Evolutionary conservation across 495 filamentous ascomycete species (phyloP), one percentile per base, ranked within the genome.

Genomic region (Tuber aestivum): DNA sequence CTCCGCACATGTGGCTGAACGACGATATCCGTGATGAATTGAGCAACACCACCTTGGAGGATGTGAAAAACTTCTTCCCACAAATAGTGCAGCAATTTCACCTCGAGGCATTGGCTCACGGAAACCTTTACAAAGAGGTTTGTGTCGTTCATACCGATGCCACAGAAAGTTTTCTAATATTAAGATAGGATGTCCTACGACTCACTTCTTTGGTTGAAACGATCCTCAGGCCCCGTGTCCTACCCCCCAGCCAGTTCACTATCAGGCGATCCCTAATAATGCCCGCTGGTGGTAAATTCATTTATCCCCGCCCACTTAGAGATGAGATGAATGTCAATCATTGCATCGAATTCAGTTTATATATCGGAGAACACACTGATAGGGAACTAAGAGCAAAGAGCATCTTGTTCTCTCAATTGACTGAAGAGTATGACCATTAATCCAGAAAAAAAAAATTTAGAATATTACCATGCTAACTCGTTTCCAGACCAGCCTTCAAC

Each of bases 251-350:
- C 42, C 94, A 98, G 83, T 97, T 93, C 91, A 88, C 89, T 69
- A 88, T 94, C 74, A 85, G 89, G 65, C 89, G 96, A 61, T 92
- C 92, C 65, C 85, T 98, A 72, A 85, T 94, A 61, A 87, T 97
- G 45, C 92, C 93, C 1, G 87, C 89, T 3, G 94, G 93, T 3
- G 89, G 89, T 81, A 94, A 97, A 85, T 97, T 89, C 81, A 86
- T 93, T 76, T 97, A 94, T 84, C 88, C 90, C 80, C 91, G 92
- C 70, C 88, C 87, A 3, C 87, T 97, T 68, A 92, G 91, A 81
- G 95, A 98, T 82, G 90, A 92, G 0, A 93, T 91, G 40, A 99
- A 99, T 80, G 91, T 99, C 79, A 99, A 99, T 82, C 91, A 97
- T 83, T 97, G 93, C 83, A 96, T 99, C 78, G 95, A 98, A 78